Evolutionary conservation across 768 basidiomycete genomes (phyloP).

Genomic region (Hydnomerulius pinastri): DNA sequence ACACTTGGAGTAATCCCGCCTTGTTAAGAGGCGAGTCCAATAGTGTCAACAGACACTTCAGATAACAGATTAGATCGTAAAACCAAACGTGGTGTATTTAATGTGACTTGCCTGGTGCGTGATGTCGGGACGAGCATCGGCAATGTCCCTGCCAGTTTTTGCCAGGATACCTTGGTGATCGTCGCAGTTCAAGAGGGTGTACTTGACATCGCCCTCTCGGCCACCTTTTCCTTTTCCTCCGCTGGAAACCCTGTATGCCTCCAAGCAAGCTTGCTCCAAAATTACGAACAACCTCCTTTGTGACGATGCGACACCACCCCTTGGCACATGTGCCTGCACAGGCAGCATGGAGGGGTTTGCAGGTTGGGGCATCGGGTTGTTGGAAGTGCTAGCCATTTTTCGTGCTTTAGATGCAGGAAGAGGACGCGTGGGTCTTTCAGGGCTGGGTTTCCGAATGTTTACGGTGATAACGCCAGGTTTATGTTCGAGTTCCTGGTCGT

Average conservation of each 20-base stretch:
- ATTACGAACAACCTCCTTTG: constrained; percentile 85
- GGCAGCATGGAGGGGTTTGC: constrained; percentile 83
- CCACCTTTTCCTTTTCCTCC: constrained; percentile 51
- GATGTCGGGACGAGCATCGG: constrained; percentile 98
- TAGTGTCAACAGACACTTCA: constrained; percentile 91
- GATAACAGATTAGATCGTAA: constrained; percentile 3
- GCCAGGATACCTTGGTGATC: constrained; percentile 99
- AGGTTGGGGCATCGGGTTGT: constrained; percentile 48
- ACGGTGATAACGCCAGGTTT: too few species aligned
- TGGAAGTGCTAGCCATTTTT: constrained; percentile 46
- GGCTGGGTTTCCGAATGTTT: constrained; percentile 27
- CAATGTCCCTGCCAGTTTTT: constrained; percentile 96
- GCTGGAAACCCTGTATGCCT: constrained; percentile 85
- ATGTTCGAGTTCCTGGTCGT: too few species aligned
- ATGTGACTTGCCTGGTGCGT: constrained; percentile 82
- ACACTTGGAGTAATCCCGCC: constrained; percentile 93
- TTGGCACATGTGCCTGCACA: constrained; percentile 74
- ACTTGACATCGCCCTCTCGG: constrained; percentile 82
- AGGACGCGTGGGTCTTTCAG: constrained; percentile 63
- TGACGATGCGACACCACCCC: constrained; percentile 50
- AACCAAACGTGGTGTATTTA: background rate
- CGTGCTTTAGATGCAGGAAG: constrained; percentile 58
- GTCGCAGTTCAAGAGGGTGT: constrained; percentile 96
- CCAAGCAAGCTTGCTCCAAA: constrained; percentile 91
- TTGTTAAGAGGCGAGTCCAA: constrained; percentile 99